Conservation (phyloP, 23 red algal species). For the Porphyridium purpureum region DNA sequence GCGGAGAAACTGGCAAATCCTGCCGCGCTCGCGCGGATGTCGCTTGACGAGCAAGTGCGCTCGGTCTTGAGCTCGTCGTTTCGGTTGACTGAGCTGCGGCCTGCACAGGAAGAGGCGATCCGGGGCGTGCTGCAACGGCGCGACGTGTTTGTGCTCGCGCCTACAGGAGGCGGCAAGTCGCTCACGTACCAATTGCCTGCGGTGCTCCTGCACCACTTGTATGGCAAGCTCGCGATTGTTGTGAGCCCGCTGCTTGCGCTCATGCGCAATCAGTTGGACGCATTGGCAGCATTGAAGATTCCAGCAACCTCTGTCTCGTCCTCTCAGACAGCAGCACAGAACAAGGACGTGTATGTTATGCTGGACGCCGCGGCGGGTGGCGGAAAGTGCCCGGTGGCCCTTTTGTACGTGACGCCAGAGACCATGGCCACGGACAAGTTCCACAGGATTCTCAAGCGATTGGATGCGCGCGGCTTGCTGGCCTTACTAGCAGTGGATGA, state of each 20-base stretch:
- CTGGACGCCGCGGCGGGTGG: slow-evolving; percentile 7
- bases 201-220: slow-evolving; percentile 24
- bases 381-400: slow-evolving; percentile 2
- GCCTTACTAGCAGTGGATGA: slow-evolving; percentile 65
- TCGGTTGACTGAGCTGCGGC: slow-evolving; percentile 34
- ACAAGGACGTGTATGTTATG: slow-evolving; percentile 3
- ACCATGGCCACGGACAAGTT: slow-evolving; percentile 40
- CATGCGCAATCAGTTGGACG: slow-evolving; percentile 51
- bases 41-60: too few relatives aligned
- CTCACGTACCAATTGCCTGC: slow-evolving; percentile 77
- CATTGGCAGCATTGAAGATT: slow-evolving; percentile 3
- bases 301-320: slow-evolving; percentile 27
- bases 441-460: slow-evolving; percentile 15
- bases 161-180: slow-evolving; percentile 91
- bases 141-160: slow-evolving; percentile 69
- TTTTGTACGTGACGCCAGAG: slow-evolving; percentile 89
- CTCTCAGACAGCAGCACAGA: slow-evolving; percentile 1
- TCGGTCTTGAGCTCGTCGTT: too few relatives aligned
- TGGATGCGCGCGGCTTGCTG: slow-evolving; percentile 25
- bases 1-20: too few relatives aligned
- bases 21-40: too few relatives aligned
- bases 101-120: slow-evolving; percentile 47
- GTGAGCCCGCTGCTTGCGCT: slow-evolving; percentile 76
- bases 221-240: slow-evolving; percentile 60
- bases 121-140: slow-evolving; percentile 44